Evolutionary conservation across 225 moss, liverwort and hornwort genomes (phyloP).

Genomic region (Climacium dendroides): DNA sequence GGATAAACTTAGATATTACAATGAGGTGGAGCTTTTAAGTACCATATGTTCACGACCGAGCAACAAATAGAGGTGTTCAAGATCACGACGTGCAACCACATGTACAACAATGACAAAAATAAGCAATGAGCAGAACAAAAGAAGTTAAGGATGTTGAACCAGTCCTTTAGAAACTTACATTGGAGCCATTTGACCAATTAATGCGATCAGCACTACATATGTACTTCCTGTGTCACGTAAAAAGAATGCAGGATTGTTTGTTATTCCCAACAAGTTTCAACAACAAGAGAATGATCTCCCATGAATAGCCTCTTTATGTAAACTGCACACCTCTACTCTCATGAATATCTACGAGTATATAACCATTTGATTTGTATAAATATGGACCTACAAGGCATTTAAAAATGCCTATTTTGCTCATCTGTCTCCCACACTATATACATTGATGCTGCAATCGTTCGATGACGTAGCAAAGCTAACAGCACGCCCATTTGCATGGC

Average conservation of each 20-base stretch:
- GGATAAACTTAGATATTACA: not conserved
- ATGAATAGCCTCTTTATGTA: not conserved
- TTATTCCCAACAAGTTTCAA: not conserved
- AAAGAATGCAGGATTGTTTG: not conserved
- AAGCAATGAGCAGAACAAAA: not conserved
- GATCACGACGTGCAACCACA: not conserved
- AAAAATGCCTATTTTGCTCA: not conserved
- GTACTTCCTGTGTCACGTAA: not conserved
- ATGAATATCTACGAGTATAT: not conserved
- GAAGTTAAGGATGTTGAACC: not conserved
- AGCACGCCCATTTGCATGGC: slow-evolving; percentile 30
- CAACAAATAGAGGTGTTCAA: not conserved
- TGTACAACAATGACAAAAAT: not conserved
- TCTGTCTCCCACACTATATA: slow-evolving; percentile 58
- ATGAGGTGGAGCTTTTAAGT: not conserved
- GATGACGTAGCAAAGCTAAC: slow-evolving; percentile 76
- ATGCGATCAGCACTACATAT: not conserved
- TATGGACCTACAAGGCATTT: not conserved
- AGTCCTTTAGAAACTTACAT: not conserved
- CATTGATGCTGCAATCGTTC: slow-evolving; percentile 74
- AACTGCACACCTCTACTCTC: not conserved
- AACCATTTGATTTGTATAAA: not conserved
- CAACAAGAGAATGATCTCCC: not conserved
- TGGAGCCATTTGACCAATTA: not conserved
- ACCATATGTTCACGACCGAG: not conserved